These are phyloP conservation scores for Huiozyma naganishii DNA, from an alignment of 805 yeast species.

Conservation along the genomic window DNA sequence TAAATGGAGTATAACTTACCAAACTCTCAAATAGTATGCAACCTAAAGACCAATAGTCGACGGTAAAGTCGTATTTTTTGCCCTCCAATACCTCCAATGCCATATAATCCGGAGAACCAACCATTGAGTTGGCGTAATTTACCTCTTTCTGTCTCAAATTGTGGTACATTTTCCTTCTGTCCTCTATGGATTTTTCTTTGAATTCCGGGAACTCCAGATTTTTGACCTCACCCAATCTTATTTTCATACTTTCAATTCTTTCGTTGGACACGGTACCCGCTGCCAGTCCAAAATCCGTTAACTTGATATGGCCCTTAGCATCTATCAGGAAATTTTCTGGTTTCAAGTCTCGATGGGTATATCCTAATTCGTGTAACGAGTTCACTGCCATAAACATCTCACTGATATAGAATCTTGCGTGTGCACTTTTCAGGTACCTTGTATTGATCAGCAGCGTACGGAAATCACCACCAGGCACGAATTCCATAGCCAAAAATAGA, in stretches of 20 bases:
- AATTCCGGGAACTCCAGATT: conserved; percentile 57
- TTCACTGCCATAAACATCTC: conserved; percentile 96
- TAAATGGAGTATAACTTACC: conserved; percentile 95
- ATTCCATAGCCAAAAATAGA: conserved; percentile 95
- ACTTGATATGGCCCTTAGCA: conserved; percentile 62
- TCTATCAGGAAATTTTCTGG: conserved; percentile 85
- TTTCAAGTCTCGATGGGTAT: conserved; percentile 92
- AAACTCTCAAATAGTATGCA: conserved; percentile 94
- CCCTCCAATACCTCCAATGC: conserved; percentile 96
- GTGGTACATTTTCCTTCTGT: conserved; percentile 79
- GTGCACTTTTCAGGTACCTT: conserved; percentile 85
- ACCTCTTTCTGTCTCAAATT: conserved; percentile 64
- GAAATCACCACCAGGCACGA: conserved; percentile 99
- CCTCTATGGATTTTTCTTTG: conserved; percentile 63
- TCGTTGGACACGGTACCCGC: conserved; percentile 92
- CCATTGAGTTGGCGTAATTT: conserved; percentile 87
- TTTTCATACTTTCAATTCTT: conserved; percentile 84
- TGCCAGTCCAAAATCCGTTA: conserved; percentile 91
- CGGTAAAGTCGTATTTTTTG: conserved; percentile 84
- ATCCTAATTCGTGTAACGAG: conserved; percentile 87
- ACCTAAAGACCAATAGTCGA: conserved; percentile 97
- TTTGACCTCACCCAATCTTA: conserved; percentile 57
- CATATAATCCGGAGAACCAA: conserved; percentile 98
- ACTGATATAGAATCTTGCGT: conserved; percentile 86
- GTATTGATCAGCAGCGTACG: conserved; percentile 90